These are phyloP conservation scores for Calonectria multiphialidica DNA, from an alignment of 2,329 filamentous ascomycete genomes.

Conservation along the genomic window DNA sequence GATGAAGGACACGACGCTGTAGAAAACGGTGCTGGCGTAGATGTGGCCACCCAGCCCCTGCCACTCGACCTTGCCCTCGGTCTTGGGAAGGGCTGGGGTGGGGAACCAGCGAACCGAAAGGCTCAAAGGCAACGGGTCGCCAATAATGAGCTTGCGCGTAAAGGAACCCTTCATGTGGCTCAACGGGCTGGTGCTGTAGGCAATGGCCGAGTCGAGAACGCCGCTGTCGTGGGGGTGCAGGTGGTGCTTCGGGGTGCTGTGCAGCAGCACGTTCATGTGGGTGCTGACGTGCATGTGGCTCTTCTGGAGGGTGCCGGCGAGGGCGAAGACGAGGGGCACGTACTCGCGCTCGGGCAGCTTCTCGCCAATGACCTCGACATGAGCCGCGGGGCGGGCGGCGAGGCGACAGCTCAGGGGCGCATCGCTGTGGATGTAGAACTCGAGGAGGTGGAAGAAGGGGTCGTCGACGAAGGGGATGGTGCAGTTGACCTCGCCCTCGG, in stretches of 20 bases:
- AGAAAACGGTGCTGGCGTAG: constrained; percentile 73
- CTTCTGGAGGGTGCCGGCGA: constrained; percentile 89
- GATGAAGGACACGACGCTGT: constrained; percentile 69
- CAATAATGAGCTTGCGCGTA: constrained; percentile 81
- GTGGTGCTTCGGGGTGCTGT: constrained; percentile 74
- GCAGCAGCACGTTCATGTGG: constrained; percentile 89
- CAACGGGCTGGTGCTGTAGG: constrained; percentile 84
- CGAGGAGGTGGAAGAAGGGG: constrained; percentile 87
- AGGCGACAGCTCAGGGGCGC: constrained; percentile 93
- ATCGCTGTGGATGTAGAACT: constrained; percentile 99
- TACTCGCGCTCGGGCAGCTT: constrained; percentile 67
- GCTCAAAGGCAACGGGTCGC: constrained; percentile 82
- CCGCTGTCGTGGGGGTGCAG: constrained; percentile 76
- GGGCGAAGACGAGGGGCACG: constrained; percentile 87
- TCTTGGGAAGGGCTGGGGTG: constrained; percentile 76
- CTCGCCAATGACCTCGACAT: constrained; percentile 67
- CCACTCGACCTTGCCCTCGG: constrained; percentile 75
- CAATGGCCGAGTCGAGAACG: constrained; percentile 87
- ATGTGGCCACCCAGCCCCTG: constrained; percentile 73
- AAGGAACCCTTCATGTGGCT: constrained; percentile 67
- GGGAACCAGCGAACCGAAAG: constrained; percentile 92
- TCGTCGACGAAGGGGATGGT: constrained; percentile 83
- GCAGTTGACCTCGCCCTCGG: constrained; percentile 85
- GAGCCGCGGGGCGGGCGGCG: constrained; percentile 77
- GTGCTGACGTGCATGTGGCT: constrained; percentile 93